Percentiles rank a stretch among this genome's conserved stretches.
These are phyloP conservation scores for Candida saitoana DNA, from an alignment of 805 yeast genomes.

Conservation along the genomic window DNA sequence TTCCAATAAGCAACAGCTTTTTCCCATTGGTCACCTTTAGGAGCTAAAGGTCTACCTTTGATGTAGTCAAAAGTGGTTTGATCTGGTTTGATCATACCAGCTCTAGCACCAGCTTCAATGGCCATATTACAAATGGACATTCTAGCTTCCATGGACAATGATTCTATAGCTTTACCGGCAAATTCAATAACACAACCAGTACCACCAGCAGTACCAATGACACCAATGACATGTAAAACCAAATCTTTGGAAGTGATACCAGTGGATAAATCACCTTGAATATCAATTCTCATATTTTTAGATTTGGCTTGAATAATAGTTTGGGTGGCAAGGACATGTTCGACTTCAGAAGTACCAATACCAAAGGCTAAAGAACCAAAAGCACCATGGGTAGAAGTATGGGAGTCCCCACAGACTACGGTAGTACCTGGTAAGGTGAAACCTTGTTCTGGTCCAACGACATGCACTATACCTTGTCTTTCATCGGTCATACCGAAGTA, in stretches of 20 bases:
- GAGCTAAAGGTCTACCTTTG: slow-evolving; percentile 92
- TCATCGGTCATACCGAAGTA: slow-evolving; percentile 92
- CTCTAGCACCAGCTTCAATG: slow-evolving; percentile 98
- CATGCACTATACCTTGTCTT: slow-evolving; percentile 97
- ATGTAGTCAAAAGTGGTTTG: slow-evolving; percentile 82
- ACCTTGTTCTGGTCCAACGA: slow-evolving; percentile 98
- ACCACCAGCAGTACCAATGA: slow-evolving; percentile 99
- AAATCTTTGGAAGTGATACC: slow-evolving; percentile 97
- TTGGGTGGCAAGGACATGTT: slow-evolving; percentile 97
- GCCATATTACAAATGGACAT: slow-evolving; percentile 99
- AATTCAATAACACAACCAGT: slow-evolving; percentile 96
- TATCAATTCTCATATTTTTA: slow-evolving; percentile 87
- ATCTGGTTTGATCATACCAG: slow-evolving; percentile 98
- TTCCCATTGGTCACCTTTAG: slow-evolving; percentile 91
- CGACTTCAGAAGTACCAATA: slow-evolving; percentile 98
- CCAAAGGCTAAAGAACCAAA: slow-evolving; percentile 97
- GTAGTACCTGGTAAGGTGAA: slow-evolving; percentile 98
- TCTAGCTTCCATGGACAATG: slow-evolving; percentile 92
- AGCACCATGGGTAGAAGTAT: slow-evolving; percentile 98
- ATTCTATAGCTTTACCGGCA: slow-evolving; percentile 91
- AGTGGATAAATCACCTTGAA: slow-evolving; percentile 76
- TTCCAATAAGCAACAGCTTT: slow-evolving; percentile 91
- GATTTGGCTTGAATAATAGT: slow-evolving; percentile 92
- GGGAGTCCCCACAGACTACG: slow-evolving; percentile 98
- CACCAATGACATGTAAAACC: slow-evolving; percentile 89